Conservation (phyloP, 495 filamentous ascomycete genomes). For the Neurospora discreta region DNA sequence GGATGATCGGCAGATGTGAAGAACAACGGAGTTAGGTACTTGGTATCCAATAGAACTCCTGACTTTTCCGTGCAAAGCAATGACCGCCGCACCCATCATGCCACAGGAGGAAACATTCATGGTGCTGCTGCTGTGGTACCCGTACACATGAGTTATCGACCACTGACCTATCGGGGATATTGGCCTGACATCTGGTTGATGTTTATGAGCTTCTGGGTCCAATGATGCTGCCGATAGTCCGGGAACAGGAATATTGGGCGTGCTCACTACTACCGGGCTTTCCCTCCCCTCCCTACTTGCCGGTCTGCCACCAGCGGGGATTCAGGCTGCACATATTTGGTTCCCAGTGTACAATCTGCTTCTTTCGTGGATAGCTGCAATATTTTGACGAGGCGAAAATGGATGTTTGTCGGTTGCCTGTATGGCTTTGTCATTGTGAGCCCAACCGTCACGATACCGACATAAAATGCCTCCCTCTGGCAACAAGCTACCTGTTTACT, state of each 20-base stretch:
- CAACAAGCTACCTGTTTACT: background rate
- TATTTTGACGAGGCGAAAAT: background rate
- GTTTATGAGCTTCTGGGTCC: background rate
- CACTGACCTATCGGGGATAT: background rate
- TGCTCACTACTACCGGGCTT: background rate
- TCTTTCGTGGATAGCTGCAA: background rate
- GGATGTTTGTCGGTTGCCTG: background rate
- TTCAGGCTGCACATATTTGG: background rate
- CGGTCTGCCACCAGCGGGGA: background rate
- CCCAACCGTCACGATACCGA: background rate
- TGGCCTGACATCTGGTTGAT: background rate
- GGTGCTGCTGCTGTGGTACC: background rate
- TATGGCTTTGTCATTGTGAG: background rate
- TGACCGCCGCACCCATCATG: background rate
- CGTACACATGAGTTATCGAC: background rate
- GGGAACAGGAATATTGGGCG: background rate
- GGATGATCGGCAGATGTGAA: background rate
- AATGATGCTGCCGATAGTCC: background rate
- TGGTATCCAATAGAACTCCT: background rate
- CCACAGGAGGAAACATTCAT: background rate
- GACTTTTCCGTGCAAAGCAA: background rate
- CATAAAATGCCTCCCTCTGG: background rate
- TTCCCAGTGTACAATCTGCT: background rate
- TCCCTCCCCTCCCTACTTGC: background rate
- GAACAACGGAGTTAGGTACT: background rate